Percentiles rank a stretch among this genome's conserved stretches.
phyloP scores from a whole-genome alignment of 352 stramenopile genomes.

The Phytophthora podocarpi region DNA sequence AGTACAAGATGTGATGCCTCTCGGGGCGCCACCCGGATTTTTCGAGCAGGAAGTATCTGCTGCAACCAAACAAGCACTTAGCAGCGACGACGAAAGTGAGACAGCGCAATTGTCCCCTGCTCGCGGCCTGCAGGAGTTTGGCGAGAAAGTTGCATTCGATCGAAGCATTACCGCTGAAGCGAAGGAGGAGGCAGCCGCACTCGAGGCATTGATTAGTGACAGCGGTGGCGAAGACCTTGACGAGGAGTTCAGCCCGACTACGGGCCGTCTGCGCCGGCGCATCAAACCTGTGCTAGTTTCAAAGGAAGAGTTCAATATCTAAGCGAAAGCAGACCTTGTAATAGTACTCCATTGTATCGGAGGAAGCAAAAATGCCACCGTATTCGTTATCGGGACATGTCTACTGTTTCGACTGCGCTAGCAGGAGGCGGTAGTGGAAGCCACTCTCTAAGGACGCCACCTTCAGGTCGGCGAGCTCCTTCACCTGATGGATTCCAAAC shows the following conservation, averaged over 20 bases:
- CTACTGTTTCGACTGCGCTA: slow-evolving; percentile 45
- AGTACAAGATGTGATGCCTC: slow-evolving; percentile 21
- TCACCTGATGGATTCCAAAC: slow-evolving; percentile 52
- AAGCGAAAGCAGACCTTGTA: slow-evolving; percentile 34
- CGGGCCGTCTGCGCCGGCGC: slow-evolving; percentile 44
- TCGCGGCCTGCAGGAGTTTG: slow-evolving; percentile 45
- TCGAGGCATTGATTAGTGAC: slow-evolving; percentile 29
- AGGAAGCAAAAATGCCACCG: slow-evolving; percentile 22
- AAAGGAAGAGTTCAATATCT: slow-evolving; percentile 67
- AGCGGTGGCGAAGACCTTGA: slow-evolving; percentile 27
- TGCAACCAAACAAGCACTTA: slow-evolving; percentile 20
- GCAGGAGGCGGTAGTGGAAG: slow-evolving; percentile 72
- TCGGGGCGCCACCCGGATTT: slow-evolving; percentile 26
- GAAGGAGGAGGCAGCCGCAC: slow-evolving; percentile 14
- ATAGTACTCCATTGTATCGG: slow-evolving; percentile 32
- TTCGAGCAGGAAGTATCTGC: slow-evolving; percentile 30
- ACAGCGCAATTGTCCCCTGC: slow-evolving; percentile 24
- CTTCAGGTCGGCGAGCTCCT: slow-evolving; percentile 41
- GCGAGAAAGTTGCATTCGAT: slow-evolving; percentile 49
- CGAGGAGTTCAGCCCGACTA: slow-evolving; percentile 36
- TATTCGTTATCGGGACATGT: slow-evolving; percentile 21
- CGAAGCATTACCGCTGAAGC: slow-evolving; percentile 34
- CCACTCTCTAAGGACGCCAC: slow-evolving; percentile 73
- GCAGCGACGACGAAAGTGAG: slow-evolving; percentile 32
- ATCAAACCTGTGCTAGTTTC: slow-evolving; percentile 59